Percentiles rank a stretch among this genome's conserved stretches.
Evolutionary conservation across 1,139 yeast genomes (phyloP).

Genomic region (Hyphopichia burtonii): DNA sequence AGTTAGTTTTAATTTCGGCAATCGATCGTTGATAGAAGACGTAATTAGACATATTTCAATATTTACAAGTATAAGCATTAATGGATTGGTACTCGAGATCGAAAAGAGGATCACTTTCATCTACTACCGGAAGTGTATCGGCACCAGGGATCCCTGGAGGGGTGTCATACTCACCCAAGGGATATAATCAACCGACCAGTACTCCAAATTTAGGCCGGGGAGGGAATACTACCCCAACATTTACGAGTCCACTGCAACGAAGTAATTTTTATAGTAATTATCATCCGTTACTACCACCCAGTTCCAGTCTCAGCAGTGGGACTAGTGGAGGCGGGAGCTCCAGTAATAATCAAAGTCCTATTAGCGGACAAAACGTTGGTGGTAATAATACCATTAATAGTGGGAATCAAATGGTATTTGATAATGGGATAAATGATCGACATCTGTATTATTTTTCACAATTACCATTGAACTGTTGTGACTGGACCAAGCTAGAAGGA

Average conservation of each 20-base stretch:
- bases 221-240: constrained; percentile 5
- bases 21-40: too few species aligned
- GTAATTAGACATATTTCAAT: too few species aligned
- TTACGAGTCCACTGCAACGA: constrained; percentile 9
- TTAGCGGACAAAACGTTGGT: neutral
- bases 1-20: too few species aligned
- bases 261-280: constrained; percentile 9
- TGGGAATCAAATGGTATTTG: neutral
- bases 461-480: constrained; percentile 64
- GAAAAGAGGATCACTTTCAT: constrained; percentile 4
- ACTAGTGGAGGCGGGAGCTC: neutral
- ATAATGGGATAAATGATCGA: constrained; percentile 20
- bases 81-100: constrained; percentile 8
- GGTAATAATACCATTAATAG: neutral
- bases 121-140: constrained; percentile 3
- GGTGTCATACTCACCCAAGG: constrained; percentile 3
- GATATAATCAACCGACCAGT: neutral
- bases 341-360: neutral
- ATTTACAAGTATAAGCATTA: too few species aligned
- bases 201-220: neutral
- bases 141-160: constrained; percentile 1
- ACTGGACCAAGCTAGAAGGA: constrained; percentile 53
- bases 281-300: constrained; percentile 12
- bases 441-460: constrained; percentile 59
- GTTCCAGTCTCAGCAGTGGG: constrained; percentile 2